Base-by-base conservation (phyloP, 495 filamentous ascomycete species). In the Tricharina praecox region DNA sequence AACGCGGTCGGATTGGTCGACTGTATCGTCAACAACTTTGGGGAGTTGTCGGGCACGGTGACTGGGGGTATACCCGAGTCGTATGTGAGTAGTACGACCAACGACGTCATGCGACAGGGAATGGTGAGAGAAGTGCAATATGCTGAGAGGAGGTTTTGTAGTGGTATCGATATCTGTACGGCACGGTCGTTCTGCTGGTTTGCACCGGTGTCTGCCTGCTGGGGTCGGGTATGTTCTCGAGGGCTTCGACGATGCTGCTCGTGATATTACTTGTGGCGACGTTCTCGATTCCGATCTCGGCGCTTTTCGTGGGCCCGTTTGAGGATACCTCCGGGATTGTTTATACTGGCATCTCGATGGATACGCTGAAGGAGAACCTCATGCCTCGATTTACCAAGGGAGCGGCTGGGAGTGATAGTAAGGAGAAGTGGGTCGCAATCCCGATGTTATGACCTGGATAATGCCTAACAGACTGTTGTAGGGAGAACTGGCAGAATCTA, bases 1-100 rank as follows among this genome's bases (percentile, higher is more conserved):
- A 93, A 93, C 56, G 78, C 86, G 10, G 82, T 90, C 23, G 85
- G 85, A 63, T 69, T 93, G 47, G 73, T 93, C 50, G 81, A 90
- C 60, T 90, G 84, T 53, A 64, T 93, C 34, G 77, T 71, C 45
- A 69, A 85, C 47, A 88, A 90, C 50, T 76, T 88, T 55, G 83
- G 83, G 0, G 55, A 64, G 2, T 51, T 62, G 26, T 66, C 70
- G 30, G 79, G 79, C 3, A 72, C 70, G 32, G 73, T 71, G 69
- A 63, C 67, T 24, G 67, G 78, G 36, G 68, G 74, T 45, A 69
- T 93, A 39, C 71, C 74, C 0, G 75, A 85, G 55, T 76, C 77
- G 3, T 78, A 74, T 34, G 58, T 61, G 25, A 39, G 58, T 59
- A 18, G 16, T 34, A 36, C 24, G n/a, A 32, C 3, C 20, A 15